Base-by-base conservation (phyloP, 2,329 filamentous ascomycete species). In the Aspergillus hiratsukae region DNA sequence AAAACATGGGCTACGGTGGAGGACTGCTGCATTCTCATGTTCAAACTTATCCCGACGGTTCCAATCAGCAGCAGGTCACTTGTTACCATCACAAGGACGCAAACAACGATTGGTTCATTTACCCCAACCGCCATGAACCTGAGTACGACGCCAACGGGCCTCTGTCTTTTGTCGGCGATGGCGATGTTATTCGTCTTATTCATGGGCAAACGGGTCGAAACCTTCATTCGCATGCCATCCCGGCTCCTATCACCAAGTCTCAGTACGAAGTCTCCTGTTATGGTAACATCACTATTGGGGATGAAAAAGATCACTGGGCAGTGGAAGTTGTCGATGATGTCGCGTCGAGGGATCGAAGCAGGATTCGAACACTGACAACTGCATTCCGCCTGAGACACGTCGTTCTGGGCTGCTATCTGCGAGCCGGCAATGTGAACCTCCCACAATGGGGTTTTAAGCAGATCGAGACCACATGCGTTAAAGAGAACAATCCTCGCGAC, bases 371-470 rank as follows among this genome's bases (percentile, higher is more conserved):
- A 31, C 82, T 99, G 61, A 97, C 94, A 7, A 96, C 93, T 6
- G 85, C 90, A 10, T 97, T 99, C 83, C 87, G 95, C 62, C 80
- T 99, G 55, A 90, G 83, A 75, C 91, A 99, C 72, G 80, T 84
- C 45, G 81, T 86, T 54, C 81, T 97, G 54, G 90, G 89, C 64
- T 99, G 94, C 77, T 99, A 99, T 72, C 85, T 99, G 51, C 88
- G 92, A 62, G 95, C 94, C 58, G 93, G 92, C 66, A 99, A 96
- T 68, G 89, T 91, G 67, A 99, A 97, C 76, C 82, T 99, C 61
- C 94, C 94, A 52, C 94, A 97, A 73, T 99, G 94, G 94, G 94
- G 94, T 72, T 99, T 99, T 83, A 97, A 97, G 80, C 94, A 99
- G 78, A 97, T 99, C 63, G 94, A 99, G 78, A 92, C 94, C 37